A percentile compares a stretch with the other conserved stretches of the same genome.
phyloP scores from a whole-genome alignment of 1,284 basidiomycete genomes.

The Leccinum pachyderme region DNA sequence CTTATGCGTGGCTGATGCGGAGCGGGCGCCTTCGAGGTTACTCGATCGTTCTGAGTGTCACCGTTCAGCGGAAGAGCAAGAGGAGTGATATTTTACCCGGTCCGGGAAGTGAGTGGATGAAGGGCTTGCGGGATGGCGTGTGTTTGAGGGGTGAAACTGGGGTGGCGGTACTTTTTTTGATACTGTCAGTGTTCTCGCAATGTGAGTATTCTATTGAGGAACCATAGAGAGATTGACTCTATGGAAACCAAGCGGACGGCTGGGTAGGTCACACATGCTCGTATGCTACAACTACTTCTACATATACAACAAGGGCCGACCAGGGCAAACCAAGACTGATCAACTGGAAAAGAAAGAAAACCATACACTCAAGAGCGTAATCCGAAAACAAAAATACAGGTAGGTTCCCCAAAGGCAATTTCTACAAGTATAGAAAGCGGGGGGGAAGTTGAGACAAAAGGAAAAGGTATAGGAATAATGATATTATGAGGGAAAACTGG shows the following conservation, averaged over 20 bases:
- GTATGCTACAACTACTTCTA: background rate
- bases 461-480: background rate
- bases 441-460: too few species aligned
- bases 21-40: slow-evolving; percentile 53
- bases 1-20: slow-evolving; percentile 64
- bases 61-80: slow-evolving; percentile 57
- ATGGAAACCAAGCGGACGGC: background rate
- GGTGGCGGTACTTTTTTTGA: background rate
- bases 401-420: too few species aligned
- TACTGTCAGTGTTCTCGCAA: background rate
- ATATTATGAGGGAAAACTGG: background rate
- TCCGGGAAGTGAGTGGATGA: slow-evolving; percentile 56
- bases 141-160: slow-evolving; percentile 34
- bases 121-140: slow-evolving; percentile 43
- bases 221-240: background rate
- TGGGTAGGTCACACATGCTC: background rate
- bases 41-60: slow-evolving; percentile 62
- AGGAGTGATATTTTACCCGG: slow-evolving; percentile 53
- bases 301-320: background rate
- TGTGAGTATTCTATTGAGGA: background rate
- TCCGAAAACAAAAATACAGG: too few species aligned
- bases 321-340: background rate
- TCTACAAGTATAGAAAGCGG: too few species aligned
- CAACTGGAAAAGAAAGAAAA: background rate
- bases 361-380: too few species aligned